Percentiles rank a stretch among this genome's conserved stretches.
These are phyloP conservation scores for Hamamelis virginiana DNA, from an alignment of 164 flowering plant genomes.

Conservation along the genomic window DNA sequence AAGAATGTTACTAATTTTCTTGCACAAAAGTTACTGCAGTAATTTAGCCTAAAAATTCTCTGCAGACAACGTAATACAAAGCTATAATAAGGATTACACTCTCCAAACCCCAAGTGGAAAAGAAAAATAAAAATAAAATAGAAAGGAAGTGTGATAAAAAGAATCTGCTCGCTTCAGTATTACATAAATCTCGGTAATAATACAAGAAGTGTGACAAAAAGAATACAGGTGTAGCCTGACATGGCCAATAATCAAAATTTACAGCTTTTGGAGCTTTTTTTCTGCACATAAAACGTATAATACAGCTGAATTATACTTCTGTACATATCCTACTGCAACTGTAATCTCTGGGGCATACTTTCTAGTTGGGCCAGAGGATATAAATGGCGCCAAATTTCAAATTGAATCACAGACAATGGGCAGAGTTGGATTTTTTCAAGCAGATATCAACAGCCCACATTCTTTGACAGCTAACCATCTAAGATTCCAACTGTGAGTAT, in stretches of 20 bases:
- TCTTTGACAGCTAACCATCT: not conserved
- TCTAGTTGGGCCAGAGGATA: not conserved
- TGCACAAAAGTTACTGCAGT: no score
- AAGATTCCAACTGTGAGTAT: not conserved
- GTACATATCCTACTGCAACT: conserved; percentile 2
- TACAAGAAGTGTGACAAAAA: no score
- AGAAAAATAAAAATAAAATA: no score
- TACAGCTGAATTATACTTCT: conserved; percentile 1
- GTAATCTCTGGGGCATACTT: not conserved
- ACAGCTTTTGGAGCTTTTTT: not conserved
- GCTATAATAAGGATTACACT: no score
- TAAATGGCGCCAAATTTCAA: not conserved
- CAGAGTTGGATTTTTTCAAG: not conserved
- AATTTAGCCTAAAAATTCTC: no score
- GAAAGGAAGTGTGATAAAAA: no score
- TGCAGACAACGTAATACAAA: no score
- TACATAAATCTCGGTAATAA: no score
- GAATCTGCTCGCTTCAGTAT: no score
- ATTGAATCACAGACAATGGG: not conserved
- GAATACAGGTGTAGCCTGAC: not conserved
- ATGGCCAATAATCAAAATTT: conserved; percentile 4
- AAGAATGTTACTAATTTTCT: no score
- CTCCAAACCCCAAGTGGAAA: no score
- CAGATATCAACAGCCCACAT: conserved; percentile 5
- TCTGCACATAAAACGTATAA: not conserved